Evolutionary conservation across 1,139 yeast species (phyloP), one percentile per base, ranked within the genome.

Genomic region (Hyphopichia fennica): DNA sequence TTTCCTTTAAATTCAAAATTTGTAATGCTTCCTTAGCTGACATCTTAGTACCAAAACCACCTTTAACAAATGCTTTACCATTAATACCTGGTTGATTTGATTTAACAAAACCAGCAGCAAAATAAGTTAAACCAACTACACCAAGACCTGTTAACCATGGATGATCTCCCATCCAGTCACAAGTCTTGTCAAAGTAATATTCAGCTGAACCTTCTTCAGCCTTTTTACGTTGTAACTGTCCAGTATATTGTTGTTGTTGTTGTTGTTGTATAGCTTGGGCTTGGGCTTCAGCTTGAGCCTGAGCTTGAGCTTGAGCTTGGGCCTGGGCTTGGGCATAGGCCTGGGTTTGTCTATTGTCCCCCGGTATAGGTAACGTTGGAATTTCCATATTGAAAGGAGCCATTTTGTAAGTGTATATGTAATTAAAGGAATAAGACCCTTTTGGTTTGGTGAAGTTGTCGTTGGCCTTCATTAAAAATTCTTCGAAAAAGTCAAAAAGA

Each of bases 21-120:
- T 83, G 95, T 47, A 93, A 75, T 2, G 99, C 99, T 60, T 93
- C 99, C 54, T 79, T 85, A 29, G 95, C 84, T 44, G 79, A 77
- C 98, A 93, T 93, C 64, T 93, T 91, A 22, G 79, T 64, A 32
- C 90, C 96, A 64, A 93, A 93, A 1, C 96, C 88, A 43, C 99
- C 99, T 57, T 84, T 87, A 58, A 75, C 68, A 58, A 84, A 87
- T 22, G 87, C 84, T 52, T 82, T 80, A 25, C 88, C 87, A 45
- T 82, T 80, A 38, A 84, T 71, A 31, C 91, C 88, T 7, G 95
- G 86, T 46, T 81, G 86, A 43, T 79, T 79, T 37, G 82, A 75
- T 62, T 84, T 86, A 63, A 85, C 76, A 30, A 81, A 64, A 3
- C 95, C 91, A 6, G 91, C 85, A 14, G 79, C 77, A 45, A 80